Percentiles rank a stretch among this genome's conserved stretches.
phyloP scores from a whole-genome alignment of 2,329 filamentous ascomycete genomes.

The Aspergillus sergii region DNA sequence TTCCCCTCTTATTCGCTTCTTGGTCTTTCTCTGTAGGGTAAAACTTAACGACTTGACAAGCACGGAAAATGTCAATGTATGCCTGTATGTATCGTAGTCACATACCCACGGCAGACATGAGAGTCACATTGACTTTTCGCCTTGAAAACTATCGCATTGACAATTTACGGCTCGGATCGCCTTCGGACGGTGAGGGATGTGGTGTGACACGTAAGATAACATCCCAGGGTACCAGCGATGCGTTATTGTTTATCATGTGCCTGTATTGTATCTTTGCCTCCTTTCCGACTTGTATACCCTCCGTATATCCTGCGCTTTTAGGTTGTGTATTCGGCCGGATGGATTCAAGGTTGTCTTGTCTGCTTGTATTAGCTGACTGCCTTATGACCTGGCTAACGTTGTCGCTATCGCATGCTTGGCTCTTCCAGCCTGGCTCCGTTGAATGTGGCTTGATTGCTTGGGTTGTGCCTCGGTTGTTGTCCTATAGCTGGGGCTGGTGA shows the following conservation, averaged over 20 bases:
- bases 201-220: conserved; percentile 6
- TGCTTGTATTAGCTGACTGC: neutral
- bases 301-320: neutral
- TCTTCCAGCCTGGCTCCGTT: neutral
- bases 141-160: conserved; percentile 8
- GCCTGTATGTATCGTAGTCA: neutral
- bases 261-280: neutral
- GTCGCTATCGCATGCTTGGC: neutral
- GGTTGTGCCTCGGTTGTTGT: neutral
- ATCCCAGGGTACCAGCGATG: neutral
- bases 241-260: neutral
- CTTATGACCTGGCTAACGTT: neutral
- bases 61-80: conserved; percentile 1
- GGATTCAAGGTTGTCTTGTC: neutral
- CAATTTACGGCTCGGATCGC: conserved; percentile 7
- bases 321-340: neutral
- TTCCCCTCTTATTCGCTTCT: neutral
- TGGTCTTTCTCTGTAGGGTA: neutral
- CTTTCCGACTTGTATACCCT: no score
- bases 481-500: neutral
- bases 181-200: neutral
- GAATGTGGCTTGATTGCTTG: neutral
- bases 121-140: neutral
- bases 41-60: neutral
- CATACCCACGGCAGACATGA: neutral